phyloP scores from a whole-genome alignment of 2,329 filamentous ascomycete species.

The Botrytis cinerea region DNA sequence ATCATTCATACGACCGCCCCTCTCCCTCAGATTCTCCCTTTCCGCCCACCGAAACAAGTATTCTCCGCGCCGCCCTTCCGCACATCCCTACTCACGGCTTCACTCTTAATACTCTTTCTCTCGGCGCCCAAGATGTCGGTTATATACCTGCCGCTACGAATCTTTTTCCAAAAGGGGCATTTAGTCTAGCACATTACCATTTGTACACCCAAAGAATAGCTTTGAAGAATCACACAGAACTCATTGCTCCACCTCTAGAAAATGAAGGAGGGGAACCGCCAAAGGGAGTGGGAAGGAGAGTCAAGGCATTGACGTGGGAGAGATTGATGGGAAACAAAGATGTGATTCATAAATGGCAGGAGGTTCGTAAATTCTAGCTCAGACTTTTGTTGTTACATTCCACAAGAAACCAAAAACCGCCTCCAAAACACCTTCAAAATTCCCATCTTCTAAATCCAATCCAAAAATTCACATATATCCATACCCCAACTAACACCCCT shows the following conservation, averaged over 20 bases:
- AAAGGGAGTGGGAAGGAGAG: constrained; percentile 59
- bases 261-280: constrained; percentile 39
- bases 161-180: constrained; percentile 75
- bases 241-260: constrained; percentile 45
- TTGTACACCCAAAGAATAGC: constrained; percentile 66
- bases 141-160: constrained; percentile 86
- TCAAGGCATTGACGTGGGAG: constrained; percentile 73
- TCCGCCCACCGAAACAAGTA: constrained; percentile 67
- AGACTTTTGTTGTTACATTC: neutral
- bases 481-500: constrained; percentile 5
- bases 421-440: neutral
- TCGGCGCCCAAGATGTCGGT: constrained; percentile 80
- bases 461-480: neutral
- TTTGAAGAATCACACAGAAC: constrained; percentile 45
- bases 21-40: constrained; percentile 62
- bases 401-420: neutral
- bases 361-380: constrained; percentile 55
- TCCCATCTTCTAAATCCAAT: neutral
- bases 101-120: constrained; percentile 68
- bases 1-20: constrained; percentile 74
- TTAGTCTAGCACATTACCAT: constrained; percentile 80
- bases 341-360: constrained; percentile 79
- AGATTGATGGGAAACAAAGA: constrained; percentile 72
- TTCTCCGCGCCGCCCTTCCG: constrained; percentile 76
- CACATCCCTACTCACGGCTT: constrained; percentile 86